Percentiles rank a stretch among this genome's conserved stretches.
These are phyloP conservation scores for Acer negundo DNA, from an alignment of 345 rosid genomes.

Conservation along the genomic window DNA sequence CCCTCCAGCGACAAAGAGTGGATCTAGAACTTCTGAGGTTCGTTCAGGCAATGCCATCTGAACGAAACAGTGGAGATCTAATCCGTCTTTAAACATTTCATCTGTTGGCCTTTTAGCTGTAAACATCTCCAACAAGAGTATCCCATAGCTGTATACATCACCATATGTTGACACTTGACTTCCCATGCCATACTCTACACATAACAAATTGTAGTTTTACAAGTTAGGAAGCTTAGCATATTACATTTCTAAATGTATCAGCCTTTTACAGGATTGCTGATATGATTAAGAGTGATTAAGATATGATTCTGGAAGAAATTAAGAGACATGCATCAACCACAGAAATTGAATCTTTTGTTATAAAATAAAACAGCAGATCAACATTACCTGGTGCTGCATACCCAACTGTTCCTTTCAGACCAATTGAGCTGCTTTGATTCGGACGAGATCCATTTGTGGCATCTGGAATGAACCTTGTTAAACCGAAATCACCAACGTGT, in stretches of 20 bases:
- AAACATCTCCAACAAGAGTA: slow-evolving; percentile 17
- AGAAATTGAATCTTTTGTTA: neutral
- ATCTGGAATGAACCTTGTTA: neutral
- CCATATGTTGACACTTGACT: slow-evolving; percentile 34
- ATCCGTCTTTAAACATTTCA: slow-evolving; percentile 6
- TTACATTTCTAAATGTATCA: neutral
- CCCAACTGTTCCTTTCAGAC: slow-evolving; percentile 16
- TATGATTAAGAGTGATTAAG: too few species aligned
- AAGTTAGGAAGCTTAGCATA: neutral
- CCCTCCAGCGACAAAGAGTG: slow-evolving; percentile 10
- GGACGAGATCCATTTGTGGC: slow-evolving; percentile 16
- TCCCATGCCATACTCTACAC: slow-evolving; percentile 33
- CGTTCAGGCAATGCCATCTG: slow-evolving; percentile 5
- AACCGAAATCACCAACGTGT: slow-evolving; percentile 15
- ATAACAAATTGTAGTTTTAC: neutral
- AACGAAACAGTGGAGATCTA: slow-evolving; percentile 9
- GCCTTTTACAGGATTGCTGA: neutral
- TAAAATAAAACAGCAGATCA: slow-evolving; percentile 3
- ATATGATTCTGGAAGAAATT: too few species aligned
- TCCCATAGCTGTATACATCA: slow-evolving; percentile 32
- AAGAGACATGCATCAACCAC: neutral
- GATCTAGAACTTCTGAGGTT: slow-evolving; percentile 15
- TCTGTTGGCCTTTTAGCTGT: slow-evolving; percentile 12
- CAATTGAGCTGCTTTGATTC: slow-evolving; percentile 12
- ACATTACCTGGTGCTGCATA: slow-evolving; percentile 16